Base-by-base conservation (phyloP, 345 rosid species). In the Eucalyptus curtisii region DNA sequence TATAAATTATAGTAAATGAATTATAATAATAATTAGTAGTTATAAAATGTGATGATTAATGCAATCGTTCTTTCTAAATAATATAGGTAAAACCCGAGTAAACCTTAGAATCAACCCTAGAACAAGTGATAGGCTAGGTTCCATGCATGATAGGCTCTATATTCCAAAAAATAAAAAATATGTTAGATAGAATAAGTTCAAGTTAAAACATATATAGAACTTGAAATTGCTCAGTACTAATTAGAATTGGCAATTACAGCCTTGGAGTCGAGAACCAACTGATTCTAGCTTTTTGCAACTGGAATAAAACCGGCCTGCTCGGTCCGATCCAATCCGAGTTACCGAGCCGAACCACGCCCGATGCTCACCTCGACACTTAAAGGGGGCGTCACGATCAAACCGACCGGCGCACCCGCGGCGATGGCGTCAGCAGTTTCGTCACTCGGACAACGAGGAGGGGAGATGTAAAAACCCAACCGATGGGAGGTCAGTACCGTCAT, bases 121-220 rank as follows among this genome's bases (percentile, higher is more conserved):
- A 52, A 52, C 1, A 20, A 52, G 57, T 52, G 5, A 52, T 52
- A 52, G 5, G 57, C 25, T 52, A 52, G 24, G 57, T 52, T 44
- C 47, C 47, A 2, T 52, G 10, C 25, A 52, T 52, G 2, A 52
- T 52, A 7, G 2, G 24, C 2, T 1, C 1, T 52, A 52, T 19
- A 50, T 19, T 52, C 0, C 24, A 7, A 52, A 52, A 52, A 52
- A 52, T 52, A 9, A 52, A 0, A 52, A 19, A 1, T 52, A 0
- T 7, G 0, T 19, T 7, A 52, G 19, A 52, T 52, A 1, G 0
- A 19, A 52, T 19, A 52, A 0, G 4, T 19, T 52, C 0, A 2
- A 19, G 0, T 19, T 52, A 19, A 52, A 52, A 50, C 0, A 7
- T 17, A 0, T 7, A 50, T 0, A 0, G 0, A 50, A 17, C 1